A percentile compares a stretch with the other conserved stretches of the same genome.
These are phyloP conservation scores for Phytophthora colocasiae DNA, from an alignment of 352 stramenopile species.

Conservation along the genomic window DNA sequence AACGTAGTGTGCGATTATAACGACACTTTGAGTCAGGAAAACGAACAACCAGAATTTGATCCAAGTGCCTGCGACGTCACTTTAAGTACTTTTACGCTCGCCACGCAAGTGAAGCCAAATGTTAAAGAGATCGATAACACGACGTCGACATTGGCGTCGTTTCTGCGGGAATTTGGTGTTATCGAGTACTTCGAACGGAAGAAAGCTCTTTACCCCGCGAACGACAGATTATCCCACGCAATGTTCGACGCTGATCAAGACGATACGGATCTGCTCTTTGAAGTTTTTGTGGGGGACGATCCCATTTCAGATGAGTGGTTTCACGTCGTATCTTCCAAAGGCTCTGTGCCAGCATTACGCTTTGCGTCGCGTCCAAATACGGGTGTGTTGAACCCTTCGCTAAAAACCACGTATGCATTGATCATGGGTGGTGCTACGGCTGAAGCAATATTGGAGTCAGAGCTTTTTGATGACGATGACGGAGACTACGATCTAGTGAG, in stretches of 20 bases:
- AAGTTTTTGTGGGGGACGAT: constrained; percentile 48
- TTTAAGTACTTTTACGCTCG: not conserved
- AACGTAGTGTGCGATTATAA: constrained; percentile 7
- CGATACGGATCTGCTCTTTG: constrained; percentile 50
- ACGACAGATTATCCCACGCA: constrained; percentile 43
- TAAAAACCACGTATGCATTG: constrained; percentile 30
- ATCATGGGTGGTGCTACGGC: constrained; percentile 40
- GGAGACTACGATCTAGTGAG: constrained; percentile 39
- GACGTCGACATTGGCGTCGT: constrained; percentile 13
- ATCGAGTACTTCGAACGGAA: constrained; percentile 55
- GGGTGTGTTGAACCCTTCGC: too few relatives aligned
- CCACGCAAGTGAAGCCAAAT: constrained; percentile 1
- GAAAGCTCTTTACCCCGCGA: constrained; percentile 29
- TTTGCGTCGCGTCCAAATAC: not conserved
- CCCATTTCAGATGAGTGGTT: constrained; percentile 55
- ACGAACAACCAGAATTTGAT: not conserved
- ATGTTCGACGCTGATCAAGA: constrained; percentile 50
- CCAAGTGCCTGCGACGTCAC: not conserved
- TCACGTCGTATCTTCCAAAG: constrained; percentile 25
- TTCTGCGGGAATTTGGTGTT: constrained; percentile 46
- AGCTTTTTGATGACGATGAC: constrained; percentile 32
- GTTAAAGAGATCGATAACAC: constrained; percentile 4
- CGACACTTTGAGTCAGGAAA: not conserved
- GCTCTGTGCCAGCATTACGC: not conserved
- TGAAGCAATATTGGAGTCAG: constrained; percentile 46